Percentiles rank a stretch among this genome's conserved stretches.
Conservation (phyloP, 2,329 filamentous ascomycete species). For the Venturiaceae sp. region DNA sequence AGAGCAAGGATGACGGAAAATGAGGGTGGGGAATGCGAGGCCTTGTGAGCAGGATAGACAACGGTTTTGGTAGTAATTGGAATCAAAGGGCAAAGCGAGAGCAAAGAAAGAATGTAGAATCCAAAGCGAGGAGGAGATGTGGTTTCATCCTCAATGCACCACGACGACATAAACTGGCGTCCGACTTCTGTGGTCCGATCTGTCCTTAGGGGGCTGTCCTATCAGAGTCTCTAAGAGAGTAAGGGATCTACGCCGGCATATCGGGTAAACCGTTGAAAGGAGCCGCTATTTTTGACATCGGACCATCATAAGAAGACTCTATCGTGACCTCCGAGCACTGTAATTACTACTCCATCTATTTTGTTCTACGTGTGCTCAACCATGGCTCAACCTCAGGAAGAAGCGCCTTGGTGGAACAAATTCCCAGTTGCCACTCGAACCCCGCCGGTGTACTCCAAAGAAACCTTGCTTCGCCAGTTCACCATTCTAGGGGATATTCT, state of each 20-base stretch:
- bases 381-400: not conserved
- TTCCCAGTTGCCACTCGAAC: conserved; percentile 6
- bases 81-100: not conserved
- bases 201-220: not conserved
- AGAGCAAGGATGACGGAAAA: not conserved
- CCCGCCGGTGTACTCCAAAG: conserved; percentile 3
- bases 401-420: conserved; percentile 5
- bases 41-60: not conserved
- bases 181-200: not conserved
- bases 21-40: not conserved
- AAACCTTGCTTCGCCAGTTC: conserved; percentile 9
- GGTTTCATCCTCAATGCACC: not conserved
- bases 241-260: not conserved
- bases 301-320: not conserved
- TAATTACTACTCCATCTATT: not conserved
- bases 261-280: not conserved
- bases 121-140: not conserved
- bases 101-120: not conserved
- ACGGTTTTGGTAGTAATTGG: not conserved
- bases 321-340: not conserved
- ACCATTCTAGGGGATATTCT: conserved; percentile 8
- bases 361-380: not conserved
- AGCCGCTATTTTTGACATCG: not conserved
- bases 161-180: not conserved
- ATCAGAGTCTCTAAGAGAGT: not conserved